Evolutionary conservation across 2,329 filamentous ascomycete genomes (phyloP).

Genomic region (Verticillium tricorpus): DNA sequence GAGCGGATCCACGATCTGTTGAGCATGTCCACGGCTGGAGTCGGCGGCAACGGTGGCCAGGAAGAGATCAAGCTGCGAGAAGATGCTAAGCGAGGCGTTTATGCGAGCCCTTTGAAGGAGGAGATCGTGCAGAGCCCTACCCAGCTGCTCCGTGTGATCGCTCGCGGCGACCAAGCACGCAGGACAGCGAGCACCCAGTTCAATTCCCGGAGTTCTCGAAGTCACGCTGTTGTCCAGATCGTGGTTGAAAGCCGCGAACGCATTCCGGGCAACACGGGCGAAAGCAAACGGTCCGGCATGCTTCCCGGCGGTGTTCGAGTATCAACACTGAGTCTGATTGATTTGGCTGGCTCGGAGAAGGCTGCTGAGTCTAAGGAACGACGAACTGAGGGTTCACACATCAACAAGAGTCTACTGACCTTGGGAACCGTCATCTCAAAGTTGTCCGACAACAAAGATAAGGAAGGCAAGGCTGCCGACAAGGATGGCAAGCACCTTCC

Average conservation of each 20-base stretch:
- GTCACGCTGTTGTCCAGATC: constrained; percentile 97
- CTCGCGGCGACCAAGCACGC: constrained; percentile 84
- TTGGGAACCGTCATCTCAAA: constrained; percentile 92
- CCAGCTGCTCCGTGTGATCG: constrained; percentile 89
- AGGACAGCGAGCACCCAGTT: constrained; percentile 94
- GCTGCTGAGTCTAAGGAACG: constrained; percentile 94
- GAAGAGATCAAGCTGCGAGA: constrained; percentile 98
- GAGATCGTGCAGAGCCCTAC: constrained; percentile 98
- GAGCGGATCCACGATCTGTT: constrained; percentile 94
- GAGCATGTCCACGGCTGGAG: constrained; percentile 60
- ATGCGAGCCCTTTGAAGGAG: constrained; percentile 92
- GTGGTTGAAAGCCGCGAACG: constrained; percentile 95
- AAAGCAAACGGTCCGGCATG: constrained; percentile 65
- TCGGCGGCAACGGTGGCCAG: constrained; percentile 52
- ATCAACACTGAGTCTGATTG: constrained; percentile 90
- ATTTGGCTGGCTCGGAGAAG: constrained; percentile 93
- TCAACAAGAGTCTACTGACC: constrained; percentile 96
- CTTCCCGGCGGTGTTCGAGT: constrained; percentile 87
- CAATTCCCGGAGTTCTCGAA: constrained; percentile 93
- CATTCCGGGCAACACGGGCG: constrained; percentile 51
- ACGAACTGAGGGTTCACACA: constrained; percentile 90
- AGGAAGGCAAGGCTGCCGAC: constrained; percentile 65
- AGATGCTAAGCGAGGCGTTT: constrained; percentile 93
- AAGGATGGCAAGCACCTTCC: constrained; percentile 90
- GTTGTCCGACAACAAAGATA: constrained; percentile 85